These are phyloP conservation scores for Quercus lobata DNA, from an alignment of 331 rosid species.

Conservation along the genomic window DNA sequence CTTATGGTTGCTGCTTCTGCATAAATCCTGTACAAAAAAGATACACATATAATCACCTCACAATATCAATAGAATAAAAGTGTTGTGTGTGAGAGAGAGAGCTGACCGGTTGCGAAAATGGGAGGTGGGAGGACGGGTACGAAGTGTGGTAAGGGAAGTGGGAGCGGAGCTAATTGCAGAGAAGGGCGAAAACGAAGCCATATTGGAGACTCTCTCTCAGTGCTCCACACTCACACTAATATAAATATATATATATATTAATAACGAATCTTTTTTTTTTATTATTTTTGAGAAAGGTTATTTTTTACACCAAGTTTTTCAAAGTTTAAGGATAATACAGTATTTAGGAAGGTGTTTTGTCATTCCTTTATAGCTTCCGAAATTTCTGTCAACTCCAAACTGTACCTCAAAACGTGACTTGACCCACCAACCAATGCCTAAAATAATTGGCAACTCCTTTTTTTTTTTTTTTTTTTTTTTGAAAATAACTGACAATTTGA, in stretches of 20 bases:
- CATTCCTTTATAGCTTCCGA: background rate
- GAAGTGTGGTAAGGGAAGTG: slow-evolving; percentile 24
- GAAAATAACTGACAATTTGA: too few relatives aligned
- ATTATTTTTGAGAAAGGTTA: too few relatives aligned
- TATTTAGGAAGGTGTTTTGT: background rate
- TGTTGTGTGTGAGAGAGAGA: background rate
- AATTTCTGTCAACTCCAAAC: background rate
- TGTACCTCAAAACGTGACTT: too few relatives aligned
- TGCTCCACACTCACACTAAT: too few relatives aligned
- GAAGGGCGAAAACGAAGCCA: slow-evolving; percentile 63
- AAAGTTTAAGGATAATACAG: too few relatives aligned
- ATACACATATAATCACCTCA: background rate
- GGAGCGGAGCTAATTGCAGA: slow-evolving; percentile 42
- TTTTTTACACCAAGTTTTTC: too few relatives aligned
- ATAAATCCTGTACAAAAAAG: slow-evolving; percentile 42
- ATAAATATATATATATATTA: too few relatives aligned
- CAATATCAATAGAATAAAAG: too few relatives aligned
- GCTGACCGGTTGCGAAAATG: slow-evolving; percentile 49
- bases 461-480: too few relatives aligned
- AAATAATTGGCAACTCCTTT: too few relatives aligned
- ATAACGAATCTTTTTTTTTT: too few relatives aligned
- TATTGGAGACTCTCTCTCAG: background rate
- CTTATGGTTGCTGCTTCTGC: slow-evolving; percentile 48
- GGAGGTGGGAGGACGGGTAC: slow-evolving; percentile 36
- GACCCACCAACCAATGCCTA: too few relatives aligned